These are phyloP conservation scores for Periconia sp. DNA, from an alignment of 2,329 filamentous ascomycete genomes.

Conservation along the genomic window DNA sequence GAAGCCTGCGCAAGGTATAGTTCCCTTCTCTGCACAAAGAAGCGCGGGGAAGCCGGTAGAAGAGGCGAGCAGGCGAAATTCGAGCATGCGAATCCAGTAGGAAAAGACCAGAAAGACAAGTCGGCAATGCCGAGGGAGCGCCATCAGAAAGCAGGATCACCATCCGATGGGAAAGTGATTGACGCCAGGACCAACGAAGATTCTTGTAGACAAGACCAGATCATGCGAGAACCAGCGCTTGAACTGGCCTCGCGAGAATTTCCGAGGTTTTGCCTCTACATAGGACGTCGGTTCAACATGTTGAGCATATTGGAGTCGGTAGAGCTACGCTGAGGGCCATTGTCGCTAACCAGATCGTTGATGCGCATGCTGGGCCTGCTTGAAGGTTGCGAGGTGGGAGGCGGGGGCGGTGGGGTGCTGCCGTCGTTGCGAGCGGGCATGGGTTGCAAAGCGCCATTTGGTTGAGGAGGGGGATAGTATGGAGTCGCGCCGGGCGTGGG, in stretches of 20 bases:
- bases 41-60: too few species aligned
- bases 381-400: constrained; percentile 34
- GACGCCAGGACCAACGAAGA: not conserved
- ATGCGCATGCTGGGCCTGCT: constrained; percentile 46
- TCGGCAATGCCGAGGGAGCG: too few species aligned
- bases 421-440: constrained; percentile 41
- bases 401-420: constrained; percentile 45
- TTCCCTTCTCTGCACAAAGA: too few species aligned
- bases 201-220: constrained; percentile 8
- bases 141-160: too few species aligned
- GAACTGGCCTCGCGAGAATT: constrained; percentile 13
- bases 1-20: too few species aligned
- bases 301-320: constrained; percentile 49
- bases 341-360: constrained; percentile 45
- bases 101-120: too few species aligned
- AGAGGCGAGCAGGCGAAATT: too few species aligned
- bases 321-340: constrained; percentile 40
- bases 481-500: constrained; percentile 37
- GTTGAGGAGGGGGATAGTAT: constrained; percentile 34
- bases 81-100: too few species aligned
- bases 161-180: not conserved
- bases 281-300: constrained; percentile 44
- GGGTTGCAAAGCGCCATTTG: constrained; percentile 36
- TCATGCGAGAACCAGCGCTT: constrained; percentile 35
- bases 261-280: constrained; percentile 23